A percentile compares a stretch with the other conserved stretches of the same genome.
phyloP scores from a whole-genome alignment of 1,284 basidiomycete genomes.

The Neotropicomus parvogracilis region DNA sequence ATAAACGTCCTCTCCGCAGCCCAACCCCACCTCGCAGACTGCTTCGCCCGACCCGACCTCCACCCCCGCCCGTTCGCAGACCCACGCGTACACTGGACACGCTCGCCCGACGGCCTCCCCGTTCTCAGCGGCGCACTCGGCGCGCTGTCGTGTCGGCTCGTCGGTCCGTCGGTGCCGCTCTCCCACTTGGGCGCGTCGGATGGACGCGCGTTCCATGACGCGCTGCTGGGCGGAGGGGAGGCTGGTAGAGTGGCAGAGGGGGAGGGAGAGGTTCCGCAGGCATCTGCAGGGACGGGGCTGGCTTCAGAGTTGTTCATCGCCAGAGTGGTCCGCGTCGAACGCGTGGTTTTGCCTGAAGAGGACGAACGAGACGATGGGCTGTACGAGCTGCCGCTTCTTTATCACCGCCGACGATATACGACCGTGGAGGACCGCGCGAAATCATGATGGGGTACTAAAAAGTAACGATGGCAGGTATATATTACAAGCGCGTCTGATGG shows the following conservation, averaged over 20 bases:
- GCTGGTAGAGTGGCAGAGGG: not conserved
- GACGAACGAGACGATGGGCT: slow-evolving; percentile 10
- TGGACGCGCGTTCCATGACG: slow-evolving; percentile 22
- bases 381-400: slow-evolving; percentile 41
- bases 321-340: slow-evolving; percentile 44
- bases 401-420: slow-evolving; percentile 44
- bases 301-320: slow-evolving; percentile 47
- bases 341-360: slow-evolving; percentile 13
- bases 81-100: slow-evolving; percentile 27
- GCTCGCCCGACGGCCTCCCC: slow-evolving; percentile 52
- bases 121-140: slow-evolving; percentile 54
- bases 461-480: not conserved
- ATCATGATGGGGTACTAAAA: slow-evolving; percentile 3
- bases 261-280: slow-evolving; percentile 13
- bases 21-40: slow-evolving; percentile 52
- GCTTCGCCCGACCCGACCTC: slow-evolving; percentile 63
- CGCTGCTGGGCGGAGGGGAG: not conserved
- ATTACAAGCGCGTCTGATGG: not conserved
- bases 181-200: slow-evolving; percentile 34
- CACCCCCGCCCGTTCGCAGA: slow-evolving; percentile 47
- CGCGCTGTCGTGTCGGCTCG: slow-evolving; percentile 53
- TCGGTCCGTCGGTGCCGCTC: slow-evolving; percentile 41
- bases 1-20: slow-evolving; percentile 65
- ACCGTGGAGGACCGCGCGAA: slow-evolving; percentile 33
- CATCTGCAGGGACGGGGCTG: slow-evolving; percentile 16